Conservation (phyloP, 371 early-diverging fungal genomes). For the Choanephora cucurbitarum region DNA sequence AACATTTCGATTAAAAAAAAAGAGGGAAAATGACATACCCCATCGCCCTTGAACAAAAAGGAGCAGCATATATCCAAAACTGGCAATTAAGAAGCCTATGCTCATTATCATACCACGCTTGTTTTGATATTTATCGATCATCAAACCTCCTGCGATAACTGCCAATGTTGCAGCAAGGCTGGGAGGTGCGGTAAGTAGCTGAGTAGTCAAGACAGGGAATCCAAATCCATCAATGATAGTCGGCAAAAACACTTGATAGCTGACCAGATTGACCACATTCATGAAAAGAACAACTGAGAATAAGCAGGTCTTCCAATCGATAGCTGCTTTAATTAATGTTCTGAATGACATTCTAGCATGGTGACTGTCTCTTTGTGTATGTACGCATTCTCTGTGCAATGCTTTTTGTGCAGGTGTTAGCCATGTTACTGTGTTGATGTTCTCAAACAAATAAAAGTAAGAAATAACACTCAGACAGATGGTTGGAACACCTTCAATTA, state of each 20-base stretch:
- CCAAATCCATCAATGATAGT: slow-evolving; percentile 41
- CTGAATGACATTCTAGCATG: slow-evolving; percentile 8
- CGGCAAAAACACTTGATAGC: slow-evolving; percentile 28
- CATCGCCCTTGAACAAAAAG: slow-evolving; percentile 24
- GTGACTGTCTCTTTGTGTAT: background rate
- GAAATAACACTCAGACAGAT: slow-evolving; percentile 35
- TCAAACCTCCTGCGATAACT: slow-evolving; percentile 24
- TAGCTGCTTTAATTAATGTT: slow-evolving; percentile 12
- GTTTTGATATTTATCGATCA: slow-evolving; percentile 28
- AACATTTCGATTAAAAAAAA: background rate
- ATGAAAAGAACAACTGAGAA: slow-evolving; percentile 21
- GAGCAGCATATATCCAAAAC: slow-evolving; percentile 28
- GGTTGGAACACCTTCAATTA: slow-evolving; percentile 43
- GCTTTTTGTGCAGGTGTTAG: slow-evolving; percentile 33
- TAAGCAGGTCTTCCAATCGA: slow-evolving; percentile 28
- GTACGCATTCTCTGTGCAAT: slow-evolving; percentile 14
- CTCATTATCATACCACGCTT: slow-evolving; percentile 27
- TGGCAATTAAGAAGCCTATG: slow-evolving; percentile 21
- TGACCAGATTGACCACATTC: slow-evolving; percentile 22
- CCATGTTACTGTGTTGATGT: slow-evolving; percentile 28
- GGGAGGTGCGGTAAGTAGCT: slow-evolving; percentile 45
- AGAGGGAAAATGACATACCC: slow-evolving; percentile 30
- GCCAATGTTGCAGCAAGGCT: slow-evolving; percentile 20
- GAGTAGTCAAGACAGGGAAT: slow-evolving; percentile 36
- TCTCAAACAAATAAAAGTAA: slow-evolving; percentile 34